Base-by-base conservation (phyloP, 768 basidiomycete species). In the Cystofilobasidium bisporidii region DNA sequence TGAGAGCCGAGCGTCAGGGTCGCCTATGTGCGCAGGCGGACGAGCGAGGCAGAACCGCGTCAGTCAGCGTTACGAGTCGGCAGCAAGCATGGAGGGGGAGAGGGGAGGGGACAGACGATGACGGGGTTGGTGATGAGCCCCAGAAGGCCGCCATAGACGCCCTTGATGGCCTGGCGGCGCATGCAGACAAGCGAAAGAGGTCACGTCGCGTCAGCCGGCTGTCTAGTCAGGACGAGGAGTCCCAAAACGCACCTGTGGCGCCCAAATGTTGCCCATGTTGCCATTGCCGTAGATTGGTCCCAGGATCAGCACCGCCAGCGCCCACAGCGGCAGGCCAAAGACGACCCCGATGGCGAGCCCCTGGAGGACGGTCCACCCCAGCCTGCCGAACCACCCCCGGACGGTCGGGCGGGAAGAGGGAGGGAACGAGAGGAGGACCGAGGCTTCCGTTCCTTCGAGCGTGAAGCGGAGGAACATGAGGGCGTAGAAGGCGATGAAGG, bases 371-470 rank as follows among this genome's bases (percentile, higher is more conserved):
- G 77, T 77, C 71, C 74, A 74, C 0, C 69, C 33, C 2, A 76
- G 33, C 17, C 74, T 48, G 1, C 71, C 65, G 15, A 75, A 62
- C 72, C 73, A 75, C 18, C 26, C 12, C 38, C 32, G 38, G 20
- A 71, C 28, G 4, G 53, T 67, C 3, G 58, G 47, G 17, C 53
- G 9, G 53, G 11, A 3, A 3, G 48, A 24, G 4, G n/a, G 48
- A 3, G 48, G 20, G 11, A 58, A 56, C 20, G 70, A 69, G 9
- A 73, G 38, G 10, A 77, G 43, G 68, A 76, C 76, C 63, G 76
- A 76, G 53, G 73, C 70, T 69, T 77, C 77, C 0, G 77, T 76
- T 6, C 77, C 77, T 60, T 77, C 77, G 56, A 77, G 76, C 22
- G 72, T 72, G 72, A 76, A 77, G 26, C 77, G 67, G 30, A 76